Percentiles rank a stretch among this genome's conserved stretches.
These are phyloP conservation scores for Haplosporangium sp. DNA, from an alignment of 371 early-diverging fungal genomes.

Conservation along the genomic window DNA sequence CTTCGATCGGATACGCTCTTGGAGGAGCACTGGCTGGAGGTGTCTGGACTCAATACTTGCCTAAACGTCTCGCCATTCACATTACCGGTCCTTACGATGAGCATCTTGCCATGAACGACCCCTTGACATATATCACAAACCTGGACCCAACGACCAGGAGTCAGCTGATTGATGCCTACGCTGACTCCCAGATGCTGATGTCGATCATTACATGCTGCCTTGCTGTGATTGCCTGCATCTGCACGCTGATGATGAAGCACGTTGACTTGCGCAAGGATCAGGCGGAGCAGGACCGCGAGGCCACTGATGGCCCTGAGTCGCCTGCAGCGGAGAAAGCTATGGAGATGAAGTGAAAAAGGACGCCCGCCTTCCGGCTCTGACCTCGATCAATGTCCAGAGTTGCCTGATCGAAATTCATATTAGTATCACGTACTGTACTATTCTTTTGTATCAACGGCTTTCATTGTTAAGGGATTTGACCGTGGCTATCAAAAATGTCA, in stretches of 20 bases:
- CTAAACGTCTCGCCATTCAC: constrained; percentile 44
- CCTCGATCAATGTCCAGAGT: no score
- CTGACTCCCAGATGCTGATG: constrained; percentile 54
- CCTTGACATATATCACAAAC: constrained; percentile 12
- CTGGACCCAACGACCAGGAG: constrained; percentile 42
- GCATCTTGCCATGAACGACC: constrained; percentile 29
- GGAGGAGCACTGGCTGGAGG: constrained; percentile 61
- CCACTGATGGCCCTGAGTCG: no score
- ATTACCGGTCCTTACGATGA: constrained; percentile 61
- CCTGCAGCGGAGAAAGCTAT: no score
- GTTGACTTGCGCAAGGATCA: constrained; percentile 32
- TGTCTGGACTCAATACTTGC: constrained; percentile 61
- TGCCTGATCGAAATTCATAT: no score
- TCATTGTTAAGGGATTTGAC: no score
- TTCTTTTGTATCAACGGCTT: no score
- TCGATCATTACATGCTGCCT: constrained; percentile 52
- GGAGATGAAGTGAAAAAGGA: no score
- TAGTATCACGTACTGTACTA: no score
- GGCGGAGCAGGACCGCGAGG: no score
- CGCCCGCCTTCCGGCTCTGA: no score
- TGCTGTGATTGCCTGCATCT: constrained; percentile 41
- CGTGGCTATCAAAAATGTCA: no score
- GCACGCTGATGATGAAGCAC: constrained; percentile 27
- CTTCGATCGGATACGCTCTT: constrained; percentile 56
- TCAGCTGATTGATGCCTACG: constrained; percentile 54